Percentiles rank a stretch among this genome's conserved stretches.
Conservation (phyloP, 176 grass and related monocot species). For the Hordeum marinum region DNA sequence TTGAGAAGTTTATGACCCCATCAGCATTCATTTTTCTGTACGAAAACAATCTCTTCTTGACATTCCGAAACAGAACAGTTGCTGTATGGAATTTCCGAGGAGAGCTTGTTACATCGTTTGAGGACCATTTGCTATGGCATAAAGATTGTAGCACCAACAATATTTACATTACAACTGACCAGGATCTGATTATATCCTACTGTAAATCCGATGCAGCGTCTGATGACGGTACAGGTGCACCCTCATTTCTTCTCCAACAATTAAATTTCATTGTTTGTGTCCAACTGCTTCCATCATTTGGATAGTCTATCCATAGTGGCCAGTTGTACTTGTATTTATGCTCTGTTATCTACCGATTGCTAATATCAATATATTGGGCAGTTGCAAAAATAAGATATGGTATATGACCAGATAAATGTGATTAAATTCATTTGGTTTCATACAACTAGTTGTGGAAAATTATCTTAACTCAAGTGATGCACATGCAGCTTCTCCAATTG, state of each 20-base stretch:
- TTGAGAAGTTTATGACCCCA: constrained; percentile 82
- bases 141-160: constrained; percentile 75
- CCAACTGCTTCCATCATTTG: not conserved
- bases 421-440: not conserved
- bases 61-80: constrained; percentile 89
- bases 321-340: not conserved
- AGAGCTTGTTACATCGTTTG: constrained; percentile 95
- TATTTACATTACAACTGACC: constrained; percentile 89
- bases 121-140: constrained; percentile 98
- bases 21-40: constrained; percentile 98
- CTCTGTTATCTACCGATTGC: not conserved
- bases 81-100: constrained; percentile 98
- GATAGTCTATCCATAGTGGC: not conserved
- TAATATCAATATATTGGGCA: not conserved
- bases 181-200: constrained; percentile 98
- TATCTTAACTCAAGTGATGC: not conserved
- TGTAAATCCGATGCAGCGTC: constrained; percentile 66
- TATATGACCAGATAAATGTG: not conserved
- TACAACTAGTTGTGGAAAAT: not conserved
- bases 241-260: not conserved
- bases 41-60: constrained; percentile 98
- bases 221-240: constrained; percentile 47
- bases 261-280: constrained; percentile 4
- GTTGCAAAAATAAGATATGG: not conserved
- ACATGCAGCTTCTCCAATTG: constrained; percentile 52